Base-by-base conservation (phyloP, 2,329 filamentous ascomycete genomes). In the Epichloe gansuensis region DNA sequence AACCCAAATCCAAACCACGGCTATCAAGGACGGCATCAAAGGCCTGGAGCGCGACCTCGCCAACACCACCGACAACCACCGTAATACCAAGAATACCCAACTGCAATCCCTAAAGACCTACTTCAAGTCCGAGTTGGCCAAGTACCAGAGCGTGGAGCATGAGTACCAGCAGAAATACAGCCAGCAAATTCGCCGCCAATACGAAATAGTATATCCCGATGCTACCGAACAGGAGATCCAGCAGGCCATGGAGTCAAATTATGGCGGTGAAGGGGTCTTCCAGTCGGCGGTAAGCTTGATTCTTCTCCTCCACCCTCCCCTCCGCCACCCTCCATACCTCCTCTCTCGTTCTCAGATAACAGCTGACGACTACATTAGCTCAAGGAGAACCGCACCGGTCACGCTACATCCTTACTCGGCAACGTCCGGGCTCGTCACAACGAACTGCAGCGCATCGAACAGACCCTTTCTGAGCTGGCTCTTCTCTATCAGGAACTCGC, bases 371-470 rank as follows among this genome's bases (percentile, higher is more conserved):
- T 35, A 27, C 41, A 31, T 38, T 36, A 89, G 85, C 81, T 90
- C 62, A 82, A 82, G 63, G 80, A 76, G 60, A 89, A 88, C 74
- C 84, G 84, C 57, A 80, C 79, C 44, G 84, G 83, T 52, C 84
- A 87, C 63, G 87, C 85, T 42, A 79, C 76, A 49, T 82, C 82
- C 15, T 81, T 89, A 7, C 80, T 91, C 48, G 85, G 85, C 57
- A 84, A 85, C 56, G 87, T 91, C 40, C 84, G 85, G 58, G 86
- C 85, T 39, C 85, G 87, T 52, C 87, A 91, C 74, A 87, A 86
- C 64, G 87, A 91, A 69, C 82, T 91, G 57, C 80, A 87, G 70
- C 81, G 80, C 67, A 91, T 93, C 59, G 86, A 91, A 68, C 75
- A 79, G 64, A 89, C 85, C 5, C 76, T 91, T 57, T 71, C 73